Conservation (phyloP, 176 grass and related monocot species). For the Pharus latifolius region DNA sequence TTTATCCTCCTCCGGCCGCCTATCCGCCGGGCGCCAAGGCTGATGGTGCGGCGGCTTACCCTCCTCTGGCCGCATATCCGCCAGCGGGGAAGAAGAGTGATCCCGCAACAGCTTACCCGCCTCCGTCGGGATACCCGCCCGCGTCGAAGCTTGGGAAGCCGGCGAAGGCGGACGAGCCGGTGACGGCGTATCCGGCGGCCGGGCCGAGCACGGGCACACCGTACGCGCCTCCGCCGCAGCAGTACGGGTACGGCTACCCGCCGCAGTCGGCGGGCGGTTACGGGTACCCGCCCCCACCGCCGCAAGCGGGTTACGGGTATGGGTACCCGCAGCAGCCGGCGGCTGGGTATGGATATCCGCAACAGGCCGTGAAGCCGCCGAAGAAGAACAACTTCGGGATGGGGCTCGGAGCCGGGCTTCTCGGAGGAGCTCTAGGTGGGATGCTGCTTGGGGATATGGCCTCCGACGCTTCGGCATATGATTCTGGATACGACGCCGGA, state of each 20-base stretch:
- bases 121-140: conserved; percentile 11
- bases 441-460: conserved; percentile 61
- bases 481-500: conserved; percentile 41
- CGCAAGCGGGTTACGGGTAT: conserved; percentile 29
- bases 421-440: conserved; percentile 62
- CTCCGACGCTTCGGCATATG: conserved; percentile 20
- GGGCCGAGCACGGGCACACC: conserved; percentile 21
- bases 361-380: conserved; percentile 33
- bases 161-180: conserved; percentile 19
- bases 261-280: conserved; percentile 31
- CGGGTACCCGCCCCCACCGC: conserved; percentile 39
- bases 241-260: conserved; percentile 44
- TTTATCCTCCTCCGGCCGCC: not conserved
- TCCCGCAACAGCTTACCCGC: not conserved
- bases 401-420: conserved; percentile 52
- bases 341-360: conserved; percentile 42
- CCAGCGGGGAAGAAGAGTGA: not conserved
- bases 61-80: not conserved
- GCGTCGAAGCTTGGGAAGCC: conserved; percentile 6
- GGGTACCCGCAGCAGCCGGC: conserved; percentile 15
- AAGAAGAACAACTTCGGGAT: conserved; percentile 56
- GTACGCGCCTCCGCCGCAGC: conserved; percentile 34
- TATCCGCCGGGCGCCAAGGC: not conserved
- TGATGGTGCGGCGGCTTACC: not conserved
- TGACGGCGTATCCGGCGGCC: conserved; percentile 46